A percentile compares a stretch with the other conserved stretches of the same genome.
These are phyloP conservation scores for Cairneyella variabilis DNA, from an alignment of 495 filamentous ascomycete genomes.

Conservation along the genomic window DNA sequence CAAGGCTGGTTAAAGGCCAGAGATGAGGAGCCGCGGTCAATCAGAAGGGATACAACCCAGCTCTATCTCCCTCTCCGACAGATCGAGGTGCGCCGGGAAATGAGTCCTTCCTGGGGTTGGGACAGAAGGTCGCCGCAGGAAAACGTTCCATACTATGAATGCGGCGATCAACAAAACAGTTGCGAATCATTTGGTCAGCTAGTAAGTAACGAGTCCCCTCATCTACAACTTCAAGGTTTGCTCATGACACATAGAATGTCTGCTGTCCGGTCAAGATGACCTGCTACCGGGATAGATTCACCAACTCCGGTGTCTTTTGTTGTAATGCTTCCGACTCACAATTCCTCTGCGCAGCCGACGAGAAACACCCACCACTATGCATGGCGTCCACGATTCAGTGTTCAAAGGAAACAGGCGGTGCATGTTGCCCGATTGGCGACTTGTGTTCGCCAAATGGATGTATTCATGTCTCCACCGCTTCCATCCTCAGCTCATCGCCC, in stretches of 20 bases:
- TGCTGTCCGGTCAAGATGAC: slow-evolving; percentile 20
- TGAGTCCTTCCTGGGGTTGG: background rate
- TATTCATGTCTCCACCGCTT: slow-evolving; percentile 3
- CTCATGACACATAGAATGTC: slow-evolving; percentile 10
- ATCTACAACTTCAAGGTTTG: background rate
- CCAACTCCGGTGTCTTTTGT: slow-evolving; percentile 20
- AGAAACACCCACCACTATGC: slow-evolving; percentile 13
- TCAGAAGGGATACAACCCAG: background rate
- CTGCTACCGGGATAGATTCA: slow-evolving; percentile 6
- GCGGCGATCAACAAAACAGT: slow-evolving; percentile 21
- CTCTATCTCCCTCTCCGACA: slow-evolving; percentile 17
- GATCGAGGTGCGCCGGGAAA: background rate
- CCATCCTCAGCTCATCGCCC: background rate
- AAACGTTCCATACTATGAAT: slow-evolving; percentile 19
- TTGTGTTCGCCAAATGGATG: slow-evolving; percentile 22
- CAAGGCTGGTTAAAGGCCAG: slow-evolving; percentile 16
- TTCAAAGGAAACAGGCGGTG: slow-evolving; percentile 11
- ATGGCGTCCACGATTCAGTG: slow-evolving; percentile 11
- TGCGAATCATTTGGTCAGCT: slow-evolving; percentile 17
- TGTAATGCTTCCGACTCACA: slow-evolving; percentile 13
- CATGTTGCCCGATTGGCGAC: slow-evolving; percentile 14
- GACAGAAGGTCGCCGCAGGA: background rate
- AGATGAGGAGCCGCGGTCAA: background rate
- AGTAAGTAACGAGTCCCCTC: background rate
- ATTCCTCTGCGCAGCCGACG: slow-evolving; percentile 7